Evolutionary conservation across 2,329 filamentous ascomycete genomes (phyloP), one percentile per base, ranked within the genome.

Genomic region (Fusarium papillatum): DNA sequence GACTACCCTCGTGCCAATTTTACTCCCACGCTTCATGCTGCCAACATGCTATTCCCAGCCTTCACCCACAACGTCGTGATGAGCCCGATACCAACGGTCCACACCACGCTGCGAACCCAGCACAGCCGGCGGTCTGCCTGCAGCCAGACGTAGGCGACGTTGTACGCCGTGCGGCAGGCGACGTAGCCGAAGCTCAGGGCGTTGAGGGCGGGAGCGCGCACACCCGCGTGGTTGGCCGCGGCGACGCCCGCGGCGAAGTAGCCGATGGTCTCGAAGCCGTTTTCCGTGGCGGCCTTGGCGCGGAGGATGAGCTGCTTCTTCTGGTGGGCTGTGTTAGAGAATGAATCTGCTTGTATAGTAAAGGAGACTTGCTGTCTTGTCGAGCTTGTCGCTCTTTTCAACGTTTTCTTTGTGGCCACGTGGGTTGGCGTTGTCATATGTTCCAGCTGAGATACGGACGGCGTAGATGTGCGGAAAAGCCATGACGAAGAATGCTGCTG

Each of bases 231-330:
- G 78, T 88, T 89, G 73, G 85, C 87, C 19, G 87, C 87, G 43
- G 86, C 81, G 22, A 90, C 82, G 48, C 80, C 84, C 5, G 83
- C 83, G 16, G 86, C 83, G 77, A 83, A 88, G 74, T 87, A 76
- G 60, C 84, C 85, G 14, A 88, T 71, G 5, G 84, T 86, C 80
- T 88, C 87, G 72, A 86, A 83, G 71, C 82, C 84, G 76, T 88
- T 88, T 46, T 81, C 78, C 8, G 82, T 77, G 7, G 87, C 86
- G 26, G 88, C 87, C 78, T 93, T 88, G 34, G 87, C 85, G 62
- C 90, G 87, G 50, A 91, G 80, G 36, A 89, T 84, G 65, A 86
- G 86, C 79, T 90, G 91, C 79, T 92, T 89, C 31, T 85, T 86
- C 80, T 90, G 73, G 5, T 50, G 6, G n/a, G 10, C 9, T 17